Evolutionary conservation across 1,284 basidiomycete genomes (phyloP), one percentile per base, ranked within the genome.

Genomic region (Sporisorium scitamineum): DNA sequence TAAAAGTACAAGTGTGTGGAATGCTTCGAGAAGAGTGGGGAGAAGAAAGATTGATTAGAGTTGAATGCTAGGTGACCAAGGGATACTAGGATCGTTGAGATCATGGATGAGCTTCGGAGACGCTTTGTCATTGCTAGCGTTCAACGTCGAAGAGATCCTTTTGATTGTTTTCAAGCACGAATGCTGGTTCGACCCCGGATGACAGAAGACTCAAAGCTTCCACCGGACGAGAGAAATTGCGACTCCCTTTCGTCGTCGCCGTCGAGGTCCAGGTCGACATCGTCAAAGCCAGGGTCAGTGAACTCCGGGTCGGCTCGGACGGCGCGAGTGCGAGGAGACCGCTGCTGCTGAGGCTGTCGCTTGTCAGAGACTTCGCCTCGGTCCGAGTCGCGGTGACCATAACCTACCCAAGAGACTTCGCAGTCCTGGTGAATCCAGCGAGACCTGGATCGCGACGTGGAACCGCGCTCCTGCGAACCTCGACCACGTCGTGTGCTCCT

Each of bases 261-360:
- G 48, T 78, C 78, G 53, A 79, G 73, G 20, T 80, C 79, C 47
- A 80, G 74, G 18, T 80, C 79, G 42, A 79, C 67, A 26, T 80
- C 76, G 64, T 80, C 79, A 37, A 79, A 80, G 47, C 77, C 77
- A 5, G 70, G 73, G 27, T 71, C 74, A 37, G 59, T 39, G 55
- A 63, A 59, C 31, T 67, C 71, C 18, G 41, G 50, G n/a, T 51
- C 45, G 44, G 32, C 60, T 16, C 64, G 54, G n/a, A 8, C 34
- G 55, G 26, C 32, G 48, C 51, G 61, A 1, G 55, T 29, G 39
- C 57, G 70, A 11, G 47, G 60, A 42, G 56, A 29, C 20, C 54
- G 58, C 53, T 51, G 54, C 41, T 44, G 53, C 39, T 54, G 24
- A 6, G 20, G 45, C 39, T 56, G 64, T 48, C 55, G 52, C 53